Percentiles rank a stretch among this genome's conserved stretches.
phyloP scores from a whole-genome alignment of 441 rosid genomes.

The Gossypium gossypioides region DNA sequence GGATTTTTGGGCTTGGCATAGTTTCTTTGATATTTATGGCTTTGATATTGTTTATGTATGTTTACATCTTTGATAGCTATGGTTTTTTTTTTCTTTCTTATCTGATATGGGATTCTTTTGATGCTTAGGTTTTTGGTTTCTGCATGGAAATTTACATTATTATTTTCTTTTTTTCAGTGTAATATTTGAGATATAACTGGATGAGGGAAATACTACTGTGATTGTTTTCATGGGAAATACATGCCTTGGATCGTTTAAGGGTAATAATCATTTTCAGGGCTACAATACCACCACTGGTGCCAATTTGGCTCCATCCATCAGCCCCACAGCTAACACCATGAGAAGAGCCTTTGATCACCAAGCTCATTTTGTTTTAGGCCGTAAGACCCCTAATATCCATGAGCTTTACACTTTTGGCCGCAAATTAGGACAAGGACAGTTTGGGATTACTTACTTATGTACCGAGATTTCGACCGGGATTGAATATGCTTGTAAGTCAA shows the following conservation, averaged over 20 bases:
- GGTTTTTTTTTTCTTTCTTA: neutral
- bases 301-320: constrained; percentile 22
- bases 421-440: constrained; percentile 87
- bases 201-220: constrained; percentile 34
- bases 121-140: constrained; percentile 13
- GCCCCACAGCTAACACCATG: constrained; percentile 50
- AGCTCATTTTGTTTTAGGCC: constrained; percentile 73
- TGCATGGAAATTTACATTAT: constrained; percentile 17
- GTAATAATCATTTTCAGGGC: constrained; percentile 56
- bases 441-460: constrained; percentile 79
- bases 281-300: constrained; percentile 14
- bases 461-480: constrained; percentile 51
- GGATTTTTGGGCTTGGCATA: neutral
- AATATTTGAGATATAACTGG: constrained; percentile 34
- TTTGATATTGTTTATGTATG: neutral
- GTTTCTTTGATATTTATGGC: neutral
- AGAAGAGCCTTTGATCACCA: constrained; percentile 61
- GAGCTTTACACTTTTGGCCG: constrained; percentile 72
- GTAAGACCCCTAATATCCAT: constrained; percentile 69
- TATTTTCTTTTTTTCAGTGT: constrained; percentile 21
- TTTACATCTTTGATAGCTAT: neutral
- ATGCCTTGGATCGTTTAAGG: constrained; percentile 69
- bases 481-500: constrained; percentile 88
- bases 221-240: constrained; percentile 72
- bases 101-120: constrained; percentile 20